Evolutionary conservation across 148 eudicot species (phyloP).

Genomic region (Rhododendron griersonianum): DNA sequence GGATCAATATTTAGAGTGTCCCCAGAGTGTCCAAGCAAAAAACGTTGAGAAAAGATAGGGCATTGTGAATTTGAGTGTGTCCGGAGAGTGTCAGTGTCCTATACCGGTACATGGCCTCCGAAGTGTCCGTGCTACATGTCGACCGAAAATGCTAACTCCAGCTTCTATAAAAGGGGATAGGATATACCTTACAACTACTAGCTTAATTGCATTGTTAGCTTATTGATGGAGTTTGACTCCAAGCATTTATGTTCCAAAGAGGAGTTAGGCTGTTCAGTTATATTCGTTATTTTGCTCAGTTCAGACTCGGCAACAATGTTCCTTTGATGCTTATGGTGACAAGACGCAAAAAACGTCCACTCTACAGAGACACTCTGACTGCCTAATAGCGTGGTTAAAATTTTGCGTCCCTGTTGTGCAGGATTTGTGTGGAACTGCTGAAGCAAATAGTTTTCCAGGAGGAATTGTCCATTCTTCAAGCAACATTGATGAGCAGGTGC

Average conservation of each 20-base stretch:
- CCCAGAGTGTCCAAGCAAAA: background rate
- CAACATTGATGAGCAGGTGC: conserved; percentile 39
- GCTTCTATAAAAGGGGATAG: background rate
- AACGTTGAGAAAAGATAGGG: background rate
- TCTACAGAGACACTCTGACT: background rate
- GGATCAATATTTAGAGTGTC: background rate
- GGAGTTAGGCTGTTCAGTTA: background rate
- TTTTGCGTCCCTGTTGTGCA: background rate
- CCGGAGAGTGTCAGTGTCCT: background rate
- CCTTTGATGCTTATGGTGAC: background rate
- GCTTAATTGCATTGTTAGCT: background rate
- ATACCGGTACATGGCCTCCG: background rate
- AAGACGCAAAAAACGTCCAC: background rate
- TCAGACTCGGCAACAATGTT: background rate
- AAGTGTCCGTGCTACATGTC: background rate
- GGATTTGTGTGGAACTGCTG: conserved; percentile 19
- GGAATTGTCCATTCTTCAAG: conserved; percentile 26
- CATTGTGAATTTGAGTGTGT: background rate
- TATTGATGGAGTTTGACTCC: background rate
- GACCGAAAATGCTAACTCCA: background rate
- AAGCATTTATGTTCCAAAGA: background rate
- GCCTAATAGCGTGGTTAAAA: background rate
- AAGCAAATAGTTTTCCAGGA: conserved; percentile 17
- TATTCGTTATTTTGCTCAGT: background rate
- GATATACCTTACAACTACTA: background rate